Conservation (phyloP, 306 rosid genomes). For the Canavalia gladiata region DNA sequence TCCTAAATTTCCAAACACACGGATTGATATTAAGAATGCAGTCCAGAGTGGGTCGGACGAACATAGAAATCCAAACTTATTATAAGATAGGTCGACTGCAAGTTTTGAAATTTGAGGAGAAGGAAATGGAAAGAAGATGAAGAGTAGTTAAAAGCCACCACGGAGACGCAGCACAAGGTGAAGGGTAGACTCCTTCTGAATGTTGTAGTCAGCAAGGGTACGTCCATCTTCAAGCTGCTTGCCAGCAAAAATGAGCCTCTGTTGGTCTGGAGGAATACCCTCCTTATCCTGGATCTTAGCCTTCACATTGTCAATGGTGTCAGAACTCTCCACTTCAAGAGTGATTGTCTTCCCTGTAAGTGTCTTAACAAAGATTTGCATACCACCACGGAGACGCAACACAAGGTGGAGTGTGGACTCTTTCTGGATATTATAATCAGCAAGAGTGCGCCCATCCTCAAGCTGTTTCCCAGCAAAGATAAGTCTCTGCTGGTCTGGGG, state of each 20-base stretch:
- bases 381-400: background rate
- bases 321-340: no score
- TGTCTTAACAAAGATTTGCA: no score
- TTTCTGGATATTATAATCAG: background rate
- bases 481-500: slow-evolving; percentile 12
- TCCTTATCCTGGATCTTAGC: no score
- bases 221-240: no score
- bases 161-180: slow-evolving; percentile 49
- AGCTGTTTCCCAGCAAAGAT: background rate
- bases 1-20: no score
- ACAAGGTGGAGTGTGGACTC: slow-evolving; percentile 11
- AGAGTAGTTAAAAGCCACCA: background rate
- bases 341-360: no score
- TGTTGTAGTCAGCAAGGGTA: no score
- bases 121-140: background rate
- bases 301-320: no score
- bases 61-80: background rate
- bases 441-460: background rate
- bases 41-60: background rate
- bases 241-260: no score
- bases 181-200: slow-evolving; percentile 27
- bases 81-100: background rate
- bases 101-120: background rate
- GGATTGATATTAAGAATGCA: background rate
- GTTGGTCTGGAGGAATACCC: no score